Evolutionary conservation across 202 grass and related monocot species (phyloP).

Genomic region (Alloteropsis angusta): DNA sequence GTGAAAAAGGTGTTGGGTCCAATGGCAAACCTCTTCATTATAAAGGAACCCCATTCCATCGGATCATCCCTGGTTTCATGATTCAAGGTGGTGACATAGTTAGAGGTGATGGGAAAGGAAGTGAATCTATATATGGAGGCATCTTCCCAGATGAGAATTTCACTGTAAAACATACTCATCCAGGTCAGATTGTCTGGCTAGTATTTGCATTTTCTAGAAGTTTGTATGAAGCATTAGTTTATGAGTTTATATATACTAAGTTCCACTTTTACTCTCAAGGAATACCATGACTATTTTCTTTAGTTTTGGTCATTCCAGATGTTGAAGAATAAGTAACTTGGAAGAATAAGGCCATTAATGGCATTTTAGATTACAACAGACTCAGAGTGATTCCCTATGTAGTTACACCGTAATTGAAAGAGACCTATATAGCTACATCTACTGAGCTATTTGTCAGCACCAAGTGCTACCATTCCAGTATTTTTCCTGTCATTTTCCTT

Average conservation of each 20-base stretch:
- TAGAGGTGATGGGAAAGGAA: constrained; percentile 60
- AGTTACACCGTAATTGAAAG: not conserved
- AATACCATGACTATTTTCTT: not conserved
- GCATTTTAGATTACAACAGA: not conserved
- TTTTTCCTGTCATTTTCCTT: not conserved
- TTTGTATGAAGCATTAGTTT: not conserved
- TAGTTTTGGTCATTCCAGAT: not conserved
- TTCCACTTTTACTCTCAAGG: not conserved
- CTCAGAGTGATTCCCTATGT: not conserved
- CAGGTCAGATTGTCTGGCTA: constrained; percentile 39
- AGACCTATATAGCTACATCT: not conserved
- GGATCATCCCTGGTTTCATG: constrained; percentile 86
- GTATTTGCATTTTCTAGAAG: not conserved
- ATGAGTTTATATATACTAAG: not conserved
- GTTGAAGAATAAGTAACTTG: not conserved
- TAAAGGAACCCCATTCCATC: constrained; percentile 85
- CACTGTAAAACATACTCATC: constrained; percentile 72
- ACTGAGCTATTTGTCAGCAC: not conserved
- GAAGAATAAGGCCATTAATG: not conserved
- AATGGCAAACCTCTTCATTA: constrained; percentile 75
- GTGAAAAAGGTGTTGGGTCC: constrained; percentile 64
- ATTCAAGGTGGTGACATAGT: constrained; percentile 93
- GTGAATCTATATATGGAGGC: constrained; percentile 77
- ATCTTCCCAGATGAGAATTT: constrained; percentile 91
- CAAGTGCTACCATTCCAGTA: not conserved